Evolutionary conservation across 257 asterid genomes (phyloP).

Genomic region (Fraxinus excelsior): DNA sequence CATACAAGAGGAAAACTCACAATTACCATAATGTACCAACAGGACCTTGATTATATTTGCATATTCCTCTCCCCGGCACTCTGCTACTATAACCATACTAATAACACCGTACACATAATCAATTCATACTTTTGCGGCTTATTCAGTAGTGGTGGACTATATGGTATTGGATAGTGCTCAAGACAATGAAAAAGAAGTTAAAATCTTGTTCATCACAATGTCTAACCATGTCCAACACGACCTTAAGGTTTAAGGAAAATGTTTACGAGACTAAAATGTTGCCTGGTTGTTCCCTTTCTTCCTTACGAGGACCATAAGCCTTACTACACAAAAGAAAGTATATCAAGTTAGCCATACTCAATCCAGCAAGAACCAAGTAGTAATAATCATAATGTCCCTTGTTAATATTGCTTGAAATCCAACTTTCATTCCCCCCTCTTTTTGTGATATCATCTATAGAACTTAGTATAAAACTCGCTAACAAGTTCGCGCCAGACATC

Average conservation of each 20-base stretch:
- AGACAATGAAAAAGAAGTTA: neutral
- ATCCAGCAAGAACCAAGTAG: slow-evolving; percentile 58
- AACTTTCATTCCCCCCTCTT: slow-evolving; percentile 53
- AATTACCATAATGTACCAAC: neutral
- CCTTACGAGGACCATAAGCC: slow-evolving; percentile 46
- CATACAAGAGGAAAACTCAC: neutral
- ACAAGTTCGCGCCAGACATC: slow-evolving; percentile 40
- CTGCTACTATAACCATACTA: neutral
- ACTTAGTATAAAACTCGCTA: slow-evolving; percentile 58
- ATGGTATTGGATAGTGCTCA: neutral
- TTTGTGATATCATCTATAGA: slow-evolving; percentile 35
- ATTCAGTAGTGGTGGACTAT: neutral
- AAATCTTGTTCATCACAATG: neutral
- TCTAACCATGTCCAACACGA: neutral
- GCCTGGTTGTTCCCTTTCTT: neutral
- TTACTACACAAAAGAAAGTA: slow-evolving; percentile 54
- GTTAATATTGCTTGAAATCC: slow-evolving; percentile 63
- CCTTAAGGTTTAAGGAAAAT: neutral
- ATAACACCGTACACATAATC: neutral
- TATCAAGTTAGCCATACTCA: slow-evolving; percentile 50
- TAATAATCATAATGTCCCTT: slow-evolving; percentile 71
- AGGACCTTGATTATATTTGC: neutral
- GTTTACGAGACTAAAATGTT: neutral
- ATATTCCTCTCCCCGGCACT: neutral
- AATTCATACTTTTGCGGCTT: neutral